Percentiles rank a stretch among this genome's conserved stretches.
phyloP scores from a whole-genome alignment of 495 filamentous ascomycete species.

The Penicillium maclennaniae region DNA sequence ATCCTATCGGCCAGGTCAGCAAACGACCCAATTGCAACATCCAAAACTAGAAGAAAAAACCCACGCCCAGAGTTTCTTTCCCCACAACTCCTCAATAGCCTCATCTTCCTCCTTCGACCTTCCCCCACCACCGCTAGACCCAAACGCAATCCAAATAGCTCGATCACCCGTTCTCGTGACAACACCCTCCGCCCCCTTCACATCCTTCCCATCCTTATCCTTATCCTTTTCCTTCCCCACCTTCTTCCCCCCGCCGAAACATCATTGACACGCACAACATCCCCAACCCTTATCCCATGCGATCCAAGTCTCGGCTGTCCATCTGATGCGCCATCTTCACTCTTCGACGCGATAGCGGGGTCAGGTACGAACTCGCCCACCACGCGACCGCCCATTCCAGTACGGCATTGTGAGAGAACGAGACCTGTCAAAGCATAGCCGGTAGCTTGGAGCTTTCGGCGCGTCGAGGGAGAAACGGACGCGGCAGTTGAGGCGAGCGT shows the following conservation, averaged over 20 bases:
- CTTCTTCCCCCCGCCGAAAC: slow-evolving; percentile 63
- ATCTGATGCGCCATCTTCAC: slow-evolving; percentile 30
- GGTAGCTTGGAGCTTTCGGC: slow-evolving; percentile 72
- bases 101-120: slow-evolving; percentile 51
- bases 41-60: slow-evolving; percentile 6
- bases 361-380: slow-evolving; percentile 80
- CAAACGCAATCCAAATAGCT: slow-evolving; percentile 64
- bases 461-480: slow-evolving; percentile 67
- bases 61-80: slow-evolving; percentile 62
- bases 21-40: background rate
- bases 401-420: slow-evolving; percentile 71
- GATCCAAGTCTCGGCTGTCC: slow-evolving; percentile 53
- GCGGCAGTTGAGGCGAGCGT: slow-evolving; percentile 61
- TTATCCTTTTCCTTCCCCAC: slow-evolving; percentile 65
- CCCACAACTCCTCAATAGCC: slow-evolving; percentile 56
- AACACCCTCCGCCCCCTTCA: slow-evolving; percentile 59
- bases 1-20: slow-evolving; percentile 48
- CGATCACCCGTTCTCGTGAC: slow-evolving; percentile 64
- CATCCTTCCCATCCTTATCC: slow-evolving; percentile 53
- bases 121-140: slow-evolving; percentile 51
- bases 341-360: slow-evolving; percentile 51
- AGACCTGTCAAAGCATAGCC: slow-evolving; percentile 87
- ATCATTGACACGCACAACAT: slow-evolving; percentile 79
- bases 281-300: slow-evolving; percentile 82
- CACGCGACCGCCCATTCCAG: slow-evolving; percentile 82